Evolutionary conservation across 495 filamentous ascomycete genomes (phyloP), one percentile per base, ranked within the genome.

Genomic region (Penicillium simplicissimum): DNA sequence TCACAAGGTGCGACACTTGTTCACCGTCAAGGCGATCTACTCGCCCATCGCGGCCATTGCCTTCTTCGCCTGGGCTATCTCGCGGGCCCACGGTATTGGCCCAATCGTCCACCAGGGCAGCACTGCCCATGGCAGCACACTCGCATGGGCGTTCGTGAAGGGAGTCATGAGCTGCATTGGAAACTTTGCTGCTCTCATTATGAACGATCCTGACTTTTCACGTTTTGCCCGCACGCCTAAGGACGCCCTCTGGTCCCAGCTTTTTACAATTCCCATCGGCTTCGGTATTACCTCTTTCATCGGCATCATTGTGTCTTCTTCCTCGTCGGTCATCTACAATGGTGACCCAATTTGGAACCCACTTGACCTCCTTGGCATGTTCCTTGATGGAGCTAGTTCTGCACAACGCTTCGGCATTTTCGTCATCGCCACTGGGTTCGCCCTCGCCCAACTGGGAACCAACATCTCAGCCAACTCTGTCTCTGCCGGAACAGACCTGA

Each of bases 391-490:
- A 33, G 90, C 90, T 36, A 87, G 88, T 55, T 87, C 87, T 15
- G 87, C 76, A 8, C 87, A 93, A 67, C 89, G 93, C 31, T 91
- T 93, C 61, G 93, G 92, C 38, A 91, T 96, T 62, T 97, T 97
- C 71, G 80, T 97, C 61, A 96, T 97, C 64, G 78, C 91, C 0
- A 70, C 83, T 21, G 92, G 92, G 7, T 97, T 97, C 71, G 82
- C 89, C 5, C 82, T 97, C 13, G 93, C 93, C 14, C 93, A 96
- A 72, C 78, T 96, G 15, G 93, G 93, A 51, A 96, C 93, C 43
- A 97, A 97, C 67, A 96, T 97, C 64, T 90, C 92, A 4, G 93
- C 93, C 61, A 97, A 97, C 75, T 91, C 88, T 0, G 88, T 96
- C 54, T 94, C 90, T 10, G 90, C 92, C 34, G 93, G 93, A 19